Conservation (phyloP, 306 rosid species). For the Fagus sylvatica region DNA sequence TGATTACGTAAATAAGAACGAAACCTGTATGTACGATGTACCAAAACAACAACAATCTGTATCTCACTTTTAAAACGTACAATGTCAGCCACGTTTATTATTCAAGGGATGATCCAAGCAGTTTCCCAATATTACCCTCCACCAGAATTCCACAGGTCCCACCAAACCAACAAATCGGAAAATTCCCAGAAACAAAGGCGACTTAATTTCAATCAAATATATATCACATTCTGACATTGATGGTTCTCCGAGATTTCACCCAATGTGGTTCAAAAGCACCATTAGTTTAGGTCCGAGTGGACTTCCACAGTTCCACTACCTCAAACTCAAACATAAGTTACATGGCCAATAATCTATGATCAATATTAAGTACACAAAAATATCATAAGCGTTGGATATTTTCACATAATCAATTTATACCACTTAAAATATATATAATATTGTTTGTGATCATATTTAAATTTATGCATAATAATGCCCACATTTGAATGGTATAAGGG, state of each 20-base stretch:
- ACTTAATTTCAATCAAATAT: not conserved
- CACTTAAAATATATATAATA: too few species aligned
- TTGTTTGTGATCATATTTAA: too few species aligned
- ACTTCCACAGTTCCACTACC: not conserved
- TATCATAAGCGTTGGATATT: too few species aligned
- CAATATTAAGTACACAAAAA: too few species aligned
- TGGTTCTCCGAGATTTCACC: not conserved
- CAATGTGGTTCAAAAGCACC: not conserved
- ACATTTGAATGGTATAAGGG: too few species aligned
- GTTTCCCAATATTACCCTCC: constrained; percentile 14
- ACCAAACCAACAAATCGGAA: not conserved
- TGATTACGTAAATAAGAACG: too few species aligned
- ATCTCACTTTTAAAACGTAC: not conserved
- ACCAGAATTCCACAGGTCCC: constrained; percentile 9
- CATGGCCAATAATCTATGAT: too few species aligned
- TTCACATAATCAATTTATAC: too few species aligned
- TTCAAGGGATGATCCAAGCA: not conserved
- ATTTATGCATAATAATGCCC: too few species aligned
- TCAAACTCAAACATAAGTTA: not conserved
- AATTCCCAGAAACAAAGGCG: not conserved
- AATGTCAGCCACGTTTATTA: constrained; percentile 1
- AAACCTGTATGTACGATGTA: too few species aligned
- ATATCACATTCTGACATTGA: not conserved
- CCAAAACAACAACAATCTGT: too few species aligned
- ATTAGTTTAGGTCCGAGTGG: not conserved